phyloP scores from a whole-genome alignment of 352 stramenopile genomes.

The Phytophthora pinifolia region DNA sequence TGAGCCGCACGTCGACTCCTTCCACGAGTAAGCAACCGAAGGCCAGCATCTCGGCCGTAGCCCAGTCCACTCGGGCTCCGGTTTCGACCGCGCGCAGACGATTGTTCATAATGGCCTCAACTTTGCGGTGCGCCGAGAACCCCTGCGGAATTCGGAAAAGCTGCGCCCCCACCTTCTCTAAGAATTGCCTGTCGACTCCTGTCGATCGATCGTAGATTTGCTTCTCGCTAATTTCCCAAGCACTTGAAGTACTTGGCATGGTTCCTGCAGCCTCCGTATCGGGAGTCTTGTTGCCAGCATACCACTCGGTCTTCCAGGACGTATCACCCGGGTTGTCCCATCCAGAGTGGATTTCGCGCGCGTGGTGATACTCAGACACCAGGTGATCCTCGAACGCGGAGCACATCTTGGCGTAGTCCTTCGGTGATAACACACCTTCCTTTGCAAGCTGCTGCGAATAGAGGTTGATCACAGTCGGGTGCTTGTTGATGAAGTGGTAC shows the following conservation, averaged over 20 bases:
- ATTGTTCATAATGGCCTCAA: slow-evolving; percentile 88
- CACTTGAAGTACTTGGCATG: slow-evolving; percentile 10
- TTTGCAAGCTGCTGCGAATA: slow-evolving; percentile 74
- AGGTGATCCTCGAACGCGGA: slow-evolving; percentile 67
- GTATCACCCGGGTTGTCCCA: slow-evolving; percentile 77
- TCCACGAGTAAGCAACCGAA: slow-evolving; percentile 86
- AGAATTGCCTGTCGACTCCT: slow-evolving; percentile 69
- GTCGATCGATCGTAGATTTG: slow-evolving; percentile 52
- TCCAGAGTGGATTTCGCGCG: slow-evolving; percentile 61
- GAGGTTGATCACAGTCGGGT: slow-evolving; percentile 76
- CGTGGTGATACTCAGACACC: slow-evolving; percentile 70
- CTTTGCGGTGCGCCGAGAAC: slow-evolving; percentile 85
- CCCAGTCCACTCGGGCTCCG: slow-evolving; percentile 86
- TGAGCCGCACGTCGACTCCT: slow-evolving; percentile 81
- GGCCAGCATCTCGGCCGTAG: slow-evolving; percentile 85
- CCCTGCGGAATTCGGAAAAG: slow-evolving; percentile 79
- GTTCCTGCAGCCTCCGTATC: slow-evolving; percentile 6
- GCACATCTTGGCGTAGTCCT: slow-evolving; percentile 54
- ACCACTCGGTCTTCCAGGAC: slow-evolving; percentile 70
- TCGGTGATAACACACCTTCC: slow-evolving; percentile 48
- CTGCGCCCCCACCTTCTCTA: slow-evolving; percentile 74
- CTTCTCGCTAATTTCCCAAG: slow-evolving; percentile 26
- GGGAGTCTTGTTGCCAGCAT: slow-evolving; percentile 29
- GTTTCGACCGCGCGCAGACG: slow-evolving; percentile 76
- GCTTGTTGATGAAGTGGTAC: slow-evolving; percentile 90